Base-by-base conservation (phyloP, 495 filamentous ascomycete genomes). In the Penicillium flavigenum region DNA sequence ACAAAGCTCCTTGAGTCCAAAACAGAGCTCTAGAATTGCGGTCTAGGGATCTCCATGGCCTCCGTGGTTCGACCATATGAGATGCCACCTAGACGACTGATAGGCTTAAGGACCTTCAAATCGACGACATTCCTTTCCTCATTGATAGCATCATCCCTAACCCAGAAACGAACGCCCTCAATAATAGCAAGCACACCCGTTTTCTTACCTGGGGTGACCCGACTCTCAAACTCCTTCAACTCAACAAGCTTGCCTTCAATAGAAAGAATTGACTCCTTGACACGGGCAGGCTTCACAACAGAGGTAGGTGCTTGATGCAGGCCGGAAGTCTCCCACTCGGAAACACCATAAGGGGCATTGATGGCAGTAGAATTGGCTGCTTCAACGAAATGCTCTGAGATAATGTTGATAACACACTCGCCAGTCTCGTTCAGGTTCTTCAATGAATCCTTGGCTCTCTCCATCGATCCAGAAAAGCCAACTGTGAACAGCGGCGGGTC, bases 401-500 rank as follows among this genome's bases (percentile, higher is more conserved):
- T 87, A 55, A 97, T 88, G 67, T 94, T 97, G 68, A 97, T 88
- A 19, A 86, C 85, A 70, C 83, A 84, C 62, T 98, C 92, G 31
- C 80, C 70, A 0, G 81, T 84, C 38, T 86, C 86, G 38, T 76
- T 62, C 47, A 98, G 74, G 68, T 96, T 95, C 62, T 74, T 76
- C 58, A 95, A 71, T 19, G 86, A 86, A 65, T 97, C 93, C 69
- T 96, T 96, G 22, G 81, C 74, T 20, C 76, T 77, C 4, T 79
- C 78, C 11, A 83, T 69, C 1, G 71, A 64, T 0, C 70, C 70
- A 3, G 60, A 78, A 65, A 91, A 88, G 7, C 94, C 91, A 17
- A 97, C 73, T n/a, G 80, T 79, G 73, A 98, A 95, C 27, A 96
- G 76, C 1, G 94, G 94, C 3, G 94, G 93, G 69, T 97, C 93